Base-by-base conservation (phyloP, 2,329 filamentous ascomycete species). In the Coleophoma crateriformis region DNA sequence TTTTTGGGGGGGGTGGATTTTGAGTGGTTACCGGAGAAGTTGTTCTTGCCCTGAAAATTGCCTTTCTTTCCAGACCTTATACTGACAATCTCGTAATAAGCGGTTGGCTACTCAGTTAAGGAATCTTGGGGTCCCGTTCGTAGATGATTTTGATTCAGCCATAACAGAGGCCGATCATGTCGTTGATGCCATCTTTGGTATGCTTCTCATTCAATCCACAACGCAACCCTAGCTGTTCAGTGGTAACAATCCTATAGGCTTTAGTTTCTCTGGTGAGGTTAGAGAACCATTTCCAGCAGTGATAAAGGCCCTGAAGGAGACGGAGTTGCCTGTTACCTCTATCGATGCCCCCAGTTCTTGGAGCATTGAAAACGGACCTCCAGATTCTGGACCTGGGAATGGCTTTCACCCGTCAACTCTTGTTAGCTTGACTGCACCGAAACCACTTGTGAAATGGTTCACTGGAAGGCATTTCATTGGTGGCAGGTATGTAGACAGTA, bases 291-390 rank as follows among this genome's bases (percentile, higher is more conserved):
- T 97, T 64, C 84, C 85, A 1, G 76, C 77, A 0, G 87, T 96
- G 13, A 95, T 99, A 59, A 73, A 79, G 53, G 83, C 87, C 7
- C 75, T 99, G 35, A 81, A 90, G 58, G 76, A 84, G 39, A 86
- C 87, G 5, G 77, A 77, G 22, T 63, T 94, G 7, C 88, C 90
- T 0, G 87, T 97, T 0, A 85, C 94, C 3, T 87, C 90, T 3
- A 88, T 99, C 19, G 94, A 99, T 70, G 90, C 89, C 7, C 94
- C 94, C 1, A 95, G 89, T 33, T 94, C 88, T 2, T 99, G 94
- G 94, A 84, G 94, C 67, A 95, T 99, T 50, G 88, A 96, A 63
- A 74, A 76, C 11, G 94, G 94, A 0, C 92, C 92, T 8, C 90
- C 91, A 11, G 71, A 75, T 47, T 80, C 83, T 1, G 92, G 90